Evolutionary conservation across 805 yeast species (phyloP).

Genomic region (Lipomyces sp.): DNA sequence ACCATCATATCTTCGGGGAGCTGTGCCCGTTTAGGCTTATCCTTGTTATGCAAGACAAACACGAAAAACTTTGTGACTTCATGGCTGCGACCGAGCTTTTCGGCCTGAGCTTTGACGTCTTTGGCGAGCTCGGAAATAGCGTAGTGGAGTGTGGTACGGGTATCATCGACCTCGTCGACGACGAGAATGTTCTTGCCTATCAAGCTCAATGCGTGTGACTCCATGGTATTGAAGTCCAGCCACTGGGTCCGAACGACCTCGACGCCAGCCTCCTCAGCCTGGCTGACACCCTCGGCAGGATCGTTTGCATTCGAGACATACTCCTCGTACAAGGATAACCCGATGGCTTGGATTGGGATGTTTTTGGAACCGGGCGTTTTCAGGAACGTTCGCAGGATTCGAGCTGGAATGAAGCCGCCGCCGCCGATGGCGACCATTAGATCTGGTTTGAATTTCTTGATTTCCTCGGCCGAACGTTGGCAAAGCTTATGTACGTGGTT

Average conservation of each 20-base stretch:
- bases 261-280: conserved; percentile 60
- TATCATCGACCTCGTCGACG: conserved; percentile 91
- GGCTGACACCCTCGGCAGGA: conserved; percentile 52
- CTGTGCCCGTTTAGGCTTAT: conserved; percentile 78
- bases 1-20: conserved; percentile 66
- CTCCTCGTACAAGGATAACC: conserved; percentile 88
- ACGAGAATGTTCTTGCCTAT: conserved; percentile 81
- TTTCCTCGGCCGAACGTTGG: conserved; percentile 63
- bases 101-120: conserved; percentile 65
- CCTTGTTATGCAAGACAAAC: conserved; percentile 83
- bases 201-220: conserved; percentile 70
- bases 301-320: conserved; percentile 58
- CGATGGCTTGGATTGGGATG: conserved; percentile 92
- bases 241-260: conserved; percentile 89
- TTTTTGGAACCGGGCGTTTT: conserved; percentile 88
- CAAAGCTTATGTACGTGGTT: conserved; percentile 83
- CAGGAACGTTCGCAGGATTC: conserved; percentile 90
- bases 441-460: conserved; percentile 75
- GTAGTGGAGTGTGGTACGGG: conserved; percentile 86
- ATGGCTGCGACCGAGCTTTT: conserved; percentile 59
- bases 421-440: conserved; percentile 93
- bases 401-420: conserved; percentile 97
- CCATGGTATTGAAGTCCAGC: conserved; percentile 79
- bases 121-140: conserved; percentile 77
- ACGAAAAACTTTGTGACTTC: conserved; percentile 71